Percentiles rank a stretch among this genome's conserved stretches.
Evolutionary conservation across 2,329 filamentous ascomycete species (phyloP).

Genomic region (Phaeosphaeriaceae sp.): DNA sequence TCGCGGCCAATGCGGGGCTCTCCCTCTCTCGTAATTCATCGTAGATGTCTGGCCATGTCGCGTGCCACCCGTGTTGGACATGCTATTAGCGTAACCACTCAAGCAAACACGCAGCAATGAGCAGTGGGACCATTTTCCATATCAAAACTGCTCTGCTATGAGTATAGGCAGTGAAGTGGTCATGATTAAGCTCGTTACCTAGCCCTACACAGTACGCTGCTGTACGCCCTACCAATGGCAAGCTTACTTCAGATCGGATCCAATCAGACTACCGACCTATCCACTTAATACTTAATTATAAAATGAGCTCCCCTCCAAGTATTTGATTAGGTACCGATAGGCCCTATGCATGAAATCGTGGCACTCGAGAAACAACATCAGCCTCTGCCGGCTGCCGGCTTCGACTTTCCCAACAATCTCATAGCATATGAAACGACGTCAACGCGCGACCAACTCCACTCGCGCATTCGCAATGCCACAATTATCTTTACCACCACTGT

Average conservation of each 20-base stretch:
- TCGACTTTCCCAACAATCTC: conserved; percentile 52
- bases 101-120: too few species aligned
- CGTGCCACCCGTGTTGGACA: too few species aligned
- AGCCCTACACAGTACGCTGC: not conserved
- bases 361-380: conserved; percentile 53
- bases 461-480: conserved; percentile 54
- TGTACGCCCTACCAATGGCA: too few species aligned
- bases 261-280: too few species aligned
- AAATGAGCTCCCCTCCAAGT: too few species aligned
- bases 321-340: too few species aligned
- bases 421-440: conserved; percentile 46
- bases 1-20: not conserved
- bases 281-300: too few species aligned
- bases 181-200: not conserved
- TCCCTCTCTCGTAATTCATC: conserved; percentile 6
- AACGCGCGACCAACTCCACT: conserved; percentile 40
- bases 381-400: conserved; percentile 45
- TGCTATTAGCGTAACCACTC: too few species aligned
- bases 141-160: too few species aligned
- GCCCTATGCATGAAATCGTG: conserved; percentile 52
- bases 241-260: too few species aligned
- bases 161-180: not conserved
- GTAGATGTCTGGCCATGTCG: not conserved
- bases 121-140: too few species aligned
- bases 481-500: conserved; percentile 53